Conservation (phyloP, 148 eudicot species). For the Nepenthes mirabilis region DNA sequence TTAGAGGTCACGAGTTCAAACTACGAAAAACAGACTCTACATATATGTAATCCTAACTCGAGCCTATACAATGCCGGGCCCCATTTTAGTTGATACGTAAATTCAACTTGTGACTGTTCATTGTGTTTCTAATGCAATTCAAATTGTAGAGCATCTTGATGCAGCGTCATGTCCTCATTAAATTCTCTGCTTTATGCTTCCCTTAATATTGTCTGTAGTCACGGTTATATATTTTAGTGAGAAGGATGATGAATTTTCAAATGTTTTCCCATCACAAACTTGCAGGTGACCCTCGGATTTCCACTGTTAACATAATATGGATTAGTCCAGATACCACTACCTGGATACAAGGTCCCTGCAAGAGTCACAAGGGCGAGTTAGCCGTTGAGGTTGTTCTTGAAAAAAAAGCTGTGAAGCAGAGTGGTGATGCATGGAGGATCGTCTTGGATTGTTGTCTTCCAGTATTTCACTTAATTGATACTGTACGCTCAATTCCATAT, state of each 20-base stretch:
- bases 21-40: no score
- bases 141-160: no score
- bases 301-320: conserved; percentile 64
- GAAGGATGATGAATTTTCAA: neutral
- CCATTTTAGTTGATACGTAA: no score
- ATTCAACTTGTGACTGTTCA: no score
- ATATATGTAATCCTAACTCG: no score
- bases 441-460: conserved; percentile 89
- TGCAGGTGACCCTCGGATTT: conserved; percentile 81
- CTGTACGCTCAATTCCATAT: conserved; percentile 67
- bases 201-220: neutral
- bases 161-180: no score
- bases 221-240: neutral
- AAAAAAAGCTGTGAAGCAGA: conserved; percentile 56
- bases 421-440: conserved; percentile 89
- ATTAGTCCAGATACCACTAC: conserved; percentile 57
- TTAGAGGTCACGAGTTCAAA: no score
- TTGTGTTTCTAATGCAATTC: no score
- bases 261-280: neutral
- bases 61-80: no score
- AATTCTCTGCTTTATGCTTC: no score
- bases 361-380: conserved; percentile 58
- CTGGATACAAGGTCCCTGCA: conserved; percentile 45
- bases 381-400: conserved; percentile 74
- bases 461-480: conserved; percentile 65